A percentile compares a stretch with the other conserved stretches of the same genome.
Evolutionary conservation across 2,329 filamentous ascomycete species (phyloP).

Genomic region (Scytalidium sp.): DNA sequence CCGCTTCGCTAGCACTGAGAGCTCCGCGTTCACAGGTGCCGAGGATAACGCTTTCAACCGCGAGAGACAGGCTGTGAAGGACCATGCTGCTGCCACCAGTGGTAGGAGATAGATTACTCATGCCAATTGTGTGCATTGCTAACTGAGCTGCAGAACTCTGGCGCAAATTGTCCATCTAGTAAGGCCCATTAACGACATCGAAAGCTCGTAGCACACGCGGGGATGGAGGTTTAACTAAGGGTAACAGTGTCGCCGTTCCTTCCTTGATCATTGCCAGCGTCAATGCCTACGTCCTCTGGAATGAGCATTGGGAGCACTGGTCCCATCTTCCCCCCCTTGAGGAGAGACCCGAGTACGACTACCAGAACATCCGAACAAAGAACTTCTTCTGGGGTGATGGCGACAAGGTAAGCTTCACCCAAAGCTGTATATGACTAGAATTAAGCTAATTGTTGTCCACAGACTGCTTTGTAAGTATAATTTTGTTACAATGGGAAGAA

Average conservation of each 20-base stretch:
- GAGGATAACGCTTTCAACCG: slow-evolving; percentile 90
- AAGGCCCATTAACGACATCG: slow-evolving; percentile 39
- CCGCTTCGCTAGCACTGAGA: slow-evolving; percentile 63
- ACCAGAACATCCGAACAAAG: slow-evolving; percentile 97
- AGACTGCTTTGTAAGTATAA: slow-evolving; percentile 64
- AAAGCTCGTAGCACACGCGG: not conserved
- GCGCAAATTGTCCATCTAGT: slow-evolving; percentile 96
- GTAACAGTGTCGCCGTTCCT: slow-evolving; percentile 68
- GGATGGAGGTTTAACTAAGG: not conserved
- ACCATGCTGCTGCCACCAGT: slow-evolving; percentile 80
- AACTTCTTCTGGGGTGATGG: slow-evolving; percentile 95
- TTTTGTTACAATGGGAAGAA: not conserved
- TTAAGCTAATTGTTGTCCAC: slow-evolving; percentile 11
- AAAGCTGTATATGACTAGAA: slow-evolving; percentile 8
- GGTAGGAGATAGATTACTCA: slow-evolving; percentile 53
- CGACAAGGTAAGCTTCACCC: slow-evolving; percentile 69
- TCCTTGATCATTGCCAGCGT: slow-evolving; percentile 65
- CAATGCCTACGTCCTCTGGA: slow-evolving; percentile 92
- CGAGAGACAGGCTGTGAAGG: slow-evolving; percentile 86
- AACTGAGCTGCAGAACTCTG: slow-evolving; percentile 68
- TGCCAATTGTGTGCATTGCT: slow-evolving; percentile 20
- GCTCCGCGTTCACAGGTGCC: slow-evolving; percentile 54
- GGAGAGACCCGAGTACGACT: slow-evolving; percentile 90
- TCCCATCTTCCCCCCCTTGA: slow-evolving; percentile 79
- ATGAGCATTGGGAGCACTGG: slow-evolving; percentile 97